Conservation (phyloP, 2,329 filamentous ascomycete genomes). For the Aspergillus sp. region DNA sequence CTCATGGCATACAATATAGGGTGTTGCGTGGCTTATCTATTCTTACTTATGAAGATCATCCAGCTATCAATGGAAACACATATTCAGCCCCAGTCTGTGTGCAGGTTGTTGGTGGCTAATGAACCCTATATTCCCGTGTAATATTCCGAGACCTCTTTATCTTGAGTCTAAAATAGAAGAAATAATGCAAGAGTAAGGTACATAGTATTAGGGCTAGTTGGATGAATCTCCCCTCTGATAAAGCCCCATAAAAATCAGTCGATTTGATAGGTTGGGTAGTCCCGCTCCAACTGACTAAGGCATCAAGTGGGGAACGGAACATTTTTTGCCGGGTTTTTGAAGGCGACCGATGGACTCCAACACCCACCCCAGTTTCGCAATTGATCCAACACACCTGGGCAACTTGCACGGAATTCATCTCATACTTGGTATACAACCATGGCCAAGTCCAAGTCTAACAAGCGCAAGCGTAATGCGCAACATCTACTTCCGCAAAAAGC, state of each 20-base stretch:
- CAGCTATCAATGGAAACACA: too few species aligned
- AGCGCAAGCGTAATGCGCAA: conserved; percentile 37
- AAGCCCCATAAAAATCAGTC: background rate
- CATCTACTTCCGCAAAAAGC: conserved; percentile 31
- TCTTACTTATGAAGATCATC: too few species aligned
- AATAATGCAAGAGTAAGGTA: too few species aligned
- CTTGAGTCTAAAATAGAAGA: too few species aligned
- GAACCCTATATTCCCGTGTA: too few species aligned
- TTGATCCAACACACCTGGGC: background rate
- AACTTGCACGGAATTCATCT: background rate
- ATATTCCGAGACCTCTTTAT: too few species aligned
- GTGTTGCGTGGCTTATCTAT: too few species aligned
- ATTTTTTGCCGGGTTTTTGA: background rate
- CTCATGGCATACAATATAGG: too few species aligned
- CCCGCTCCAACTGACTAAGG: background rate
- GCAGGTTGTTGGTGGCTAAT: too few species aligned
- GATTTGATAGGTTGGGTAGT: background rate
- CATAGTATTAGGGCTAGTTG: too few species aligned
- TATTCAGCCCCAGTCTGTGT: too few species aligned
- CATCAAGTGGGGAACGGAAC: background rate
- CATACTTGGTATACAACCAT: conserved; percentile 14
- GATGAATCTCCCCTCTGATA: background rate
- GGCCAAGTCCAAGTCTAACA: conserved; percentile 36
- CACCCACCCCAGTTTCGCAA: background rate
- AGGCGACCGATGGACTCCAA: background rate